Percentiles rank a stretch among this genome's conserved stretches.
Evolutionary conservation across 352 stramenopile genomes (phyloP).

Genomic region (Phytophthora pistaciae): DNA sequence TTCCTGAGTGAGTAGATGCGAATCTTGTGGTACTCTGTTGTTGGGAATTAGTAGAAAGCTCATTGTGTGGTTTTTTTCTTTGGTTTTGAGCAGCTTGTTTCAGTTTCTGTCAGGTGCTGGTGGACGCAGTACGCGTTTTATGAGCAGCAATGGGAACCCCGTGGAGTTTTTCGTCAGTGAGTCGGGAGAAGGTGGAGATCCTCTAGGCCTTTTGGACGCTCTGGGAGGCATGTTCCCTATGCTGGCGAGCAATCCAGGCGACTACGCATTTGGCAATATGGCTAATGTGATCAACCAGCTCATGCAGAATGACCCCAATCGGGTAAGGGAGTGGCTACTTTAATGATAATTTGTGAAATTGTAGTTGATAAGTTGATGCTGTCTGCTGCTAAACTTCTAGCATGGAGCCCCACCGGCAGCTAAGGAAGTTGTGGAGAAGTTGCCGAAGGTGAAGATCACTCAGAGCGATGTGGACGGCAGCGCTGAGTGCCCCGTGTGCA

Average conservation of each 20-base stretch:
- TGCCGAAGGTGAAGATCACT: constrained; percentile 79
- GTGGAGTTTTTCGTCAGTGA: constrained; percentile 86
- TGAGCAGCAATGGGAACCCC: constrained; percentile 71
- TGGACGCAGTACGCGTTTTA: constrained; percentile 58
- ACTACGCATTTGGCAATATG: constrained; percentile 90
- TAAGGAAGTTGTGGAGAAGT: constrained; percentile 78
- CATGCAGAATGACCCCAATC: constrained; percentile 90
- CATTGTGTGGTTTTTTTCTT: constrained; percentile 2
- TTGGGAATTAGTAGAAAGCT: not conserved
- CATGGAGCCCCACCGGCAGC: constrained; percentile 81
- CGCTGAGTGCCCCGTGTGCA: constrained; percentile 88
- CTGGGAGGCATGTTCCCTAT: constrained; percentile 70
- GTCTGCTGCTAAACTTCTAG: constrained; percentile 36
- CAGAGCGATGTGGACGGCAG: constrained; percentile 80
- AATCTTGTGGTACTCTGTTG: not conserved
- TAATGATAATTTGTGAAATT: not conserved
- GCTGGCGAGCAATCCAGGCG: constrained; percentile 69
- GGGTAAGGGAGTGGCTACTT: constrained; percentile 47
- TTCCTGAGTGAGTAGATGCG: constrained; percentile 38
- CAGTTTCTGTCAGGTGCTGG: constrained; percentile 50
- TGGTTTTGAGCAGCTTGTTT: constrained; percentile 42
- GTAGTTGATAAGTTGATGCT: constrained; percentile 21
- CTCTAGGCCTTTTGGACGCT: constrained; percentile 64
- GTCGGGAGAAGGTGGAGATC: constrained; percentile 45
- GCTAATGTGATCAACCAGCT: constrained; percentile 89